A percentile compares a stretch with the other conserved stretches of the same genome.
phyloP scores from a whole-genome alignment of 2,329 filamentous ascomycete genomes.

The Tolypocladium capitatum region DNA sequence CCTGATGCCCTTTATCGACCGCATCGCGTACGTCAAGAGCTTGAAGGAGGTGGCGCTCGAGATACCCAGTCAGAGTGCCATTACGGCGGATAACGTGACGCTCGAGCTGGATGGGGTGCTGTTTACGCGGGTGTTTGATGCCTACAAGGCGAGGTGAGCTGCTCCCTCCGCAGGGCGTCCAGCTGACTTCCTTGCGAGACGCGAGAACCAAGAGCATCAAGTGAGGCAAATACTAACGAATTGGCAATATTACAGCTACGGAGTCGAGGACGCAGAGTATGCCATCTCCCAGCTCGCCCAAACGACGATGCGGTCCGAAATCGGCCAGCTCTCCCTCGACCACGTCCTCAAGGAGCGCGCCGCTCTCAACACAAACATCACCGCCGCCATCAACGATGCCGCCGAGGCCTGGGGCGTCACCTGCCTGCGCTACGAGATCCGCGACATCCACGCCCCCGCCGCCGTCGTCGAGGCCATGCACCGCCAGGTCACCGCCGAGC shows the following conservation, averaged over 20 bases:
- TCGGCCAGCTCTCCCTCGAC: constrained; percentile 89
- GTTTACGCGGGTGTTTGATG: constrained; percentile 92
- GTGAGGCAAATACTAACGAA: background rate
- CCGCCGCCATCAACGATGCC: constrained; percentile 96
- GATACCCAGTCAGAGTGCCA: constrained; percentile 94
- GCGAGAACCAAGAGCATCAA: background rate
- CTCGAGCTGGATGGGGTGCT: constrained; percentile 90
- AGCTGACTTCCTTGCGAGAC: background rate
- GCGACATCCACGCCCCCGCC: constrained; percentile 91
- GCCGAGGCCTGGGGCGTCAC: constrained; percentile 94
- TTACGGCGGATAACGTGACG: constrained; percentile 97
- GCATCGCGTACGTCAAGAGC: constrained; percentile 95
- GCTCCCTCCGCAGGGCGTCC: background rate
- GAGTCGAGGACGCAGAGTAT: constrained; percentile 96
- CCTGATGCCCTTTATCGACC: constrained; percentile 79
- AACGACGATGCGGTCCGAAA: constrained; percentile 97
- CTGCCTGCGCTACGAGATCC: constrained; percentile 92
- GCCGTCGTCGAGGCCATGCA: constrained; percentile 97
- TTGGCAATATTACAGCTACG: constrained; percentile 53
- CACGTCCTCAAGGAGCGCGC: constrained; percentile 96
- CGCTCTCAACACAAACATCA: constrained; percentile 94
- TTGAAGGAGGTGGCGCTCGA: constrained; percentile 94
- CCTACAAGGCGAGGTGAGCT: constrained; percentile 83
- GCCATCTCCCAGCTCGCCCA: constrained; percentile 96
- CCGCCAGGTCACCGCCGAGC: constrained; percentile 91